These are phyloP conservation scores for Rhodomyrtus psidioides DNA, from an alignment of 441 rosid genomes.

Conservation along the genomic window DNA sequence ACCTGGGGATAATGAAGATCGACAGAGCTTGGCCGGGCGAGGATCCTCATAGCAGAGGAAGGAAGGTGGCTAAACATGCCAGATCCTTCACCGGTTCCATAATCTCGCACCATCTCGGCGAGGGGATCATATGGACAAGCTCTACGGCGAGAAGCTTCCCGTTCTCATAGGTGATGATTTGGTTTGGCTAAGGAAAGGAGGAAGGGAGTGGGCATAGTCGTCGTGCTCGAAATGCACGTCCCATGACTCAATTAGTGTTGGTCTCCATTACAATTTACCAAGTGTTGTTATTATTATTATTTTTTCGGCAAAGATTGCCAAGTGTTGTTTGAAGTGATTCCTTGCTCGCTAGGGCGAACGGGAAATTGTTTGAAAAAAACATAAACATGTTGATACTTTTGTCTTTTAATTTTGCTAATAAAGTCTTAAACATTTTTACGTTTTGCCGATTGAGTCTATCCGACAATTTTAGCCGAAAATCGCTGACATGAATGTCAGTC, in stretches of 20 bases:
- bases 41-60: background rate
- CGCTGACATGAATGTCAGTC: too few relatives aligned
- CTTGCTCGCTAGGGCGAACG: background rate
- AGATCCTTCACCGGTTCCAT: background rate
- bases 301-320: background rate
- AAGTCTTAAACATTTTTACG: too few relatives aligned
- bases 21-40: background rate
- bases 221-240: background rate
- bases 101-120: background rate
- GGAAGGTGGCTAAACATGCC: background rate
- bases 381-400: too few relatives aligned
- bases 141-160: slow-evolving; percentile 1
- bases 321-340: background rate
- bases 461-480: too few relatives aligned
- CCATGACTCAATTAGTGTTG: background rate
- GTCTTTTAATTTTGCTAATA: too few relatives aligned
- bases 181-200: background rate
- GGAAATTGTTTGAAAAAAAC: too few relatives aligned
- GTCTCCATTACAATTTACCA: background rate
- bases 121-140: background rate
- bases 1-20: background rate
- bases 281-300: too few relatives aligned
- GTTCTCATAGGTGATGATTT: background rate
- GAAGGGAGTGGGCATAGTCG: background rate
- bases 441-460: too few relatives aligned